phyloP scores from a whole-genome alignment of 2,329 filamentous ascomycete species.

The Chaetomium sp. region DNA sequence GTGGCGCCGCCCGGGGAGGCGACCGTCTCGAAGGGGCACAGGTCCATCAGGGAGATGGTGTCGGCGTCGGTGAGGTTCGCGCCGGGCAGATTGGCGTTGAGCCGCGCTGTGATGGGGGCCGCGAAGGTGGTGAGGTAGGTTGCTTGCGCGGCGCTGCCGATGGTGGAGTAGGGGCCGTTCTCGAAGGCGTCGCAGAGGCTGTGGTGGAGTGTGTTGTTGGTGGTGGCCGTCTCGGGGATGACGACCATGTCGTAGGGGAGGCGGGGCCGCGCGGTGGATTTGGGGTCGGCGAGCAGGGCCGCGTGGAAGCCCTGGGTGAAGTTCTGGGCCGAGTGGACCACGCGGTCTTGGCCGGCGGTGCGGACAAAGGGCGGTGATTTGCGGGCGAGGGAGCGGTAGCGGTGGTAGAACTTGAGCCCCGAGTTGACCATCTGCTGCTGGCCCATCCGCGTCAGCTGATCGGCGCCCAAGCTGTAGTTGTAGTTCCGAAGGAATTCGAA shows the following conservation, averaged over 20 bases:
- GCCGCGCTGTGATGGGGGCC: slow-evolving; percentile 65
- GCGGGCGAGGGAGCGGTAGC: slow-evolving; percentile 65
- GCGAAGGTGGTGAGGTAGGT: slow-evolving; percentile 66
- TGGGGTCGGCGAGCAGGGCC: slow-evolving; percentile 46
- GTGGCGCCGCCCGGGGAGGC: slow-evolving; percentile 52
- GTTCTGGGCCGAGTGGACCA: slow-evolving; percentile 64
- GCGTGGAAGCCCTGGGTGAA: slow-evolving; percentile 75
- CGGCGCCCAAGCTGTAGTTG: slow-evolving; percentile 61
- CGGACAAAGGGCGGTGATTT: slow-evolving; percentile 51
- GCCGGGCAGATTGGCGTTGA: slow-evolving; percentile 70
- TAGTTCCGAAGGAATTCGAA: slow-evolving; percentile 74
- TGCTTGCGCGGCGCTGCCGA: slow-evolving; percentile 54
- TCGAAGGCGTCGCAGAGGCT: slow-evolving; percentile 73
- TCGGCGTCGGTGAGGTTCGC: slow-evolving; percentile 65
- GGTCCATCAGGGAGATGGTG: slow-evolving; percentile 77
- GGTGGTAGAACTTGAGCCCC: slow-evolving; percentile 72
- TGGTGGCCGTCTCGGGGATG: slow-evolving; percentile 65
- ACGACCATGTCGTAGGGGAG: slow-evolving; percentile 62
- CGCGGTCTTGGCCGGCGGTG: slow-evolving; percentile 45
- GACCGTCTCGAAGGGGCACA: slow-evolving; percentile 86
- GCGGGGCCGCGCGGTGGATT: slow-evolving; percentile 43
- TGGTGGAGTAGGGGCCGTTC: slow-evolving; percentile 51
- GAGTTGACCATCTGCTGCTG: slow-evolving; percentile 72
- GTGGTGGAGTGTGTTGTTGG: slow-evolving; percentile 84
- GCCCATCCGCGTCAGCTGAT: slow-evolving; percentile 64